A percentile compares a stretch with the other conserved stretches of the same genome.
Evolutionary conservation across 139 green algal genomes (phyloP).

Genomic region (Chlorella vulgaris): DNA sequence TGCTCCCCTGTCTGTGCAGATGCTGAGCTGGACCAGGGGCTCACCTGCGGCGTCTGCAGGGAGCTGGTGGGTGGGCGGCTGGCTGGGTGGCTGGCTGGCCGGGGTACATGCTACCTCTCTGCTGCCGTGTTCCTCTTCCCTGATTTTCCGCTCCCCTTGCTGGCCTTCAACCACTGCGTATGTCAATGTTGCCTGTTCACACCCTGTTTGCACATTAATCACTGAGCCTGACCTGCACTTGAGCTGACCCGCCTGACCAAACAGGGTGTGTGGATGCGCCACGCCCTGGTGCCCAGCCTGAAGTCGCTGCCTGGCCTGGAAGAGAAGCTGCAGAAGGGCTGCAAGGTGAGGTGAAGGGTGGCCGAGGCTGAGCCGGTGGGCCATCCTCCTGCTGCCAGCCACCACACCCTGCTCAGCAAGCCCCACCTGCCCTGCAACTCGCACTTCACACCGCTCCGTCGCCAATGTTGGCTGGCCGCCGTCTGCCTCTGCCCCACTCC

Average conservation of each 20-base stretch:
- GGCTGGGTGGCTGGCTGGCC: not conserved
- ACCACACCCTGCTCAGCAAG: no score
- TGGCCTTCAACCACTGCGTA: no score
- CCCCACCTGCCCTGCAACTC: no score
- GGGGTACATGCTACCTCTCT: not conserved
- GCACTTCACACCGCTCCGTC: no score
- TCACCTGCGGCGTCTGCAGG: conserved; percentile 34
- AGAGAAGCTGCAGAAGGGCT: conserved; percentile 28
- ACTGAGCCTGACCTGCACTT: no score
- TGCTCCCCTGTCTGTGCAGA: no score
- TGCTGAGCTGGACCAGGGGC: conserved; percentile 8
- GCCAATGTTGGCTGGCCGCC: no score
- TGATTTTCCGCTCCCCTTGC: not conserved
- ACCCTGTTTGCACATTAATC: no score
- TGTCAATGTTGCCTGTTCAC: no score
- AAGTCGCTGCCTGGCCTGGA: conserved; percentile 6
- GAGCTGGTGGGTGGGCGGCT: conserved; percentile 2
- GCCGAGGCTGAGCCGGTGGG: not conserved
- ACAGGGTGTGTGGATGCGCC: conserved; percentile 38
- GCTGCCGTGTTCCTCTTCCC: not conserved
- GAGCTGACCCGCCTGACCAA: no score
- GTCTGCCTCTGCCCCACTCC: no score
- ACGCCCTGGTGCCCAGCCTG: conserved; percentile 35
- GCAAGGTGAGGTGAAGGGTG: conserved; percentile 1
- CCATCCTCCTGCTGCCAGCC: no score